Percentiles rank a stretch among this genome's conserved stretches.
These are phyloP conservation scores for Orbilia brochopaga DNA, from an alignment of 2,329 filamentous ascomycete genomes.

Conservation along the genomic window DNA sequence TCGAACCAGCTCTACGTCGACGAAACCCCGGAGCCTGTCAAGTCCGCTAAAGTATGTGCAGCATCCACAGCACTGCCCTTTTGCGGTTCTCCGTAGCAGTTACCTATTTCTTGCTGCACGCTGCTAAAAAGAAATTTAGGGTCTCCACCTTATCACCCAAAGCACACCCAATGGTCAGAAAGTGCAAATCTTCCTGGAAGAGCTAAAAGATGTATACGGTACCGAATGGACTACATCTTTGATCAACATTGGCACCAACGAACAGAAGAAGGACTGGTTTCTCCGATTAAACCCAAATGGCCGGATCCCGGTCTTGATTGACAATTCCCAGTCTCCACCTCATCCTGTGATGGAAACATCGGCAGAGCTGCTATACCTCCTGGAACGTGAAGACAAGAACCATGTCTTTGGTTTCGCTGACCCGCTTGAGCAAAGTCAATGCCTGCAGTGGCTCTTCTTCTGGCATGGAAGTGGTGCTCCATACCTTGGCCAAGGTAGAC, in stretches of 20 bases:
- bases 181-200: constrained; percentile 65
- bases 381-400: constrained; percentile 62
- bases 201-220: constrained; percentile 63
- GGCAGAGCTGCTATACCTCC: constrained; percentile 64
- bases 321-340: constrained; percentile 62
- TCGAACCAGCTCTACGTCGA: constrained; percentile 59
- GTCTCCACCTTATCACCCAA: constrained; percentile 63
- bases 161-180: constrained; percentile 64
- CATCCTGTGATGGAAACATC: constrained; percentile 65
- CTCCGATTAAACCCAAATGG: constrained; percentile 62
- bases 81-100: no score
- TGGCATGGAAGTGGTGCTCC: constrained; percentile 62
- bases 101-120: neutral
- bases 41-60: constrained; percentile 59
- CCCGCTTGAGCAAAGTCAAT: constrained; percentile 62
- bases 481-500: constrained; percentile 57
- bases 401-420: constrained; percentile 64
- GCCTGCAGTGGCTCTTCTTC: constrained; percentile 65
- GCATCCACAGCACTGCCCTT: no score
- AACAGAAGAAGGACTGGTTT: constrained; percentile 66
- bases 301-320: constrained; percentile 63
- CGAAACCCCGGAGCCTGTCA: constrained; percentile 61
- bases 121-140: constrained; percentile 53
- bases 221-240: constrained; percentile 61
- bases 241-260: constrained; percentile 64